Evolutionary conservation across 2,329 filamentous ascomycete species (phyloP).

Genomic region (Phoma sp.): DNA sequence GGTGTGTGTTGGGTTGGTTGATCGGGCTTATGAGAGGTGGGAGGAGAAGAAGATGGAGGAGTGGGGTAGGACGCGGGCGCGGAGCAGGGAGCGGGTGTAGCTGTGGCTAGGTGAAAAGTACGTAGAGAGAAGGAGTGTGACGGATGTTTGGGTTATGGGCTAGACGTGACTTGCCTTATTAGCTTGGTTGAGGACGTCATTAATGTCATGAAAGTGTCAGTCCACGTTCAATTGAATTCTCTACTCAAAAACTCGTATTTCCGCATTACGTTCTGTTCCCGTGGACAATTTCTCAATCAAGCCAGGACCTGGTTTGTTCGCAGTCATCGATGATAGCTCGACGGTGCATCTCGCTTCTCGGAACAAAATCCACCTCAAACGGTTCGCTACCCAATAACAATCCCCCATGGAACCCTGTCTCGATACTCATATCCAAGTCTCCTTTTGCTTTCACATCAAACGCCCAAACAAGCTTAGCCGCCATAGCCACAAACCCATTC

Average conservation of each 20-base stretch:
- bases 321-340: conserved; percentile 1
- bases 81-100: not conserved
- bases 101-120: no score
- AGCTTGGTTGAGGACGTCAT: no score
- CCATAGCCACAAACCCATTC: conserved; percentile 4
- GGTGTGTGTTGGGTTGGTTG: not conserved
- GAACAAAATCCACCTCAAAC: conserved; percentile 5
- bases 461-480: conserved; percentile 5
- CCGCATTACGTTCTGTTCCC: no score
- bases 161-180: no score
- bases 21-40: not conserved
- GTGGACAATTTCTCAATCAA: not conserved
- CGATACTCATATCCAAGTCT: conserved; percentile 3
- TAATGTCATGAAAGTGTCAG: no score
- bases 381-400: conserved; percentile 1
- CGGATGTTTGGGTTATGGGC: no score
- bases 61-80: not conserved
- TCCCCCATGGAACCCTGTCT: conserved; percentile 7
- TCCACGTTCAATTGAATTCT: no score
- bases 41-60: not conserved
- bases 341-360: not conserved
- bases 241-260: no score
- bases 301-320: not conserved
- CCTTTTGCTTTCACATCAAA: conserved; percentile 4
- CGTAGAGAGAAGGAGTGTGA: no score